Percentiles rank a stretch among this genome's conserved stretches.
phyloP scores from a whole-genome alignment of 1,139 yeast genomes.

The Candida tropicalis region DNA sequence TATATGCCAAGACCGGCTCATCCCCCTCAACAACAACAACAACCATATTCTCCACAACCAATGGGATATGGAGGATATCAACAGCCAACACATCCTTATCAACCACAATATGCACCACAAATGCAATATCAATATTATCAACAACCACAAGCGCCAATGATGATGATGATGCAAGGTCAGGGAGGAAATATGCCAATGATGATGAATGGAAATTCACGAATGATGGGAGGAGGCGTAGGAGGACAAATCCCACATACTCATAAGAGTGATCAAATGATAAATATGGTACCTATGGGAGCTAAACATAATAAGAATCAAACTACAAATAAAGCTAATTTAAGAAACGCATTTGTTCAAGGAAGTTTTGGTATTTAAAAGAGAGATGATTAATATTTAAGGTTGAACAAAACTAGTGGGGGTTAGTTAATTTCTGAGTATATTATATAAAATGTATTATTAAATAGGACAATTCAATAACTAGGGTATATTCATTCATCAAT shows the following conservation, averaged over 20 bases:
- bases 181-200: neutral
- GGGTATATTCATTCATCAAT: too few species aligned
- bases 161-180: slow-evolving; percentile 2
- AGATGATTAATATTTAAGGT: too few species aligned
- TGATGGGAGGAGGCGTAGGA: slow-evolving; percentile 10
- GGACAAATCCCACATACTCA: neutral
- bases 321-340: slow-evolving; percentile 40
- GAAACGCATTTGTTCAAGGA: slow-evolving; percentile 46
- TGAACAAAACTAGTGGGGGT: too few species aligned
- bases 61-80: neutral
- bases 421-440: too few species aligned
- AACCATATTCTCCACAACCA: neutral
- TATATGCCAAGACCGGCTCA: slow-evolving; percentile 3
- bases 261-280: slow-evolving; percentile 30
- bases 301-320: slow-evolving; percentile 37
- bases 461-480: too few species aligned
- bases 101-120: slow-evolving; percentile 3
- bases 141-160: slow-evolving; percentile 6
- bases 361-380: slow-evolving; percentile 36
- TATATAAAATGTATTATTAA: too few species aligned
- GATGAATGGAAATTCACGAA: slow-evolving; percentile 10
- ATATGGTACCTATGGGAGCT: slow-evolving; percentile 40
- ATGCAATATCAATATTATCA: slow-evolving; percentile 4
- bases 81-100: neutral
- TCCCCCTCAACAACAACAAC: slow-evolving; percentile 4